Evolutionary conservation across 2,329 filamentous ascomycete species (phyloP), one percentile per base, ranked within the genome.

Genomic region (Cadophora sp.): DNA sequence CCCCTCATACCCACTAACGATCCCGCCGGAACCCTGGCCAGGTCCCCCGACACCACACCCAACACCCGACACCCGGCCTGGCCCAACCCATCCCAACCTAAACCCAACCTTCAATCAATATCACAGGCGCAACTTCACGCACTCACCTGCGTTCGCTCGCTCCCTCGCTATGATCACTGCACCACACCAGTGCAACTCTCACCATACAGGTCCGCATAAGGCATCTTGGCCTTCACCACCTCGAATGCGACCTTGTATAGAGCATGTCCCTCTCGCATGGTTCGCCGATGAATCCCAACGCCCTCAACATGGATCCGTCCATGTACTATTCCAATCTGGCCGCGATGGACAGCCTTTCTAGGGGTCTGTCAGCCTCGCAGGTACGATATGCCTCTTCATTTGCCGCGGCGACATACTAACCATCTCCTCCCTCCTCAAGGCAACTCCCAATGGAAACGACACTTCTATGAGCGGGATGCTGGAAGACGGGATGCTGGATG

Each of bases 401-500:
- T 50, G 51, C 53, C 51, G 36, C 66, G 55, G 27, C 24, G 36
- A 62, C 22, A 62, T 62, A 24, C 60, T 62, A n/a, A 62, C 45
- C 36, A 41, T 61, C 58, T 62, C 20, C 56, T 62, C 45, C 20
- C 56, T 62, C 45, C 59, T 50, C 20, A 53, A 73, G 70, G 65
- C 56, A 30, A 43, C 65, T 55, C 45, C 56, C 3, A 71, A 67
- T 68, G 69, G 65, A 18, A 66, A 72, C 53, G 75, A 77, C 66
- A 70, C 71, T 11, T 75, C 74, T 18, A 77, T 78, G 75, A 71
- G 71, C 5, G 75, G 73, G 60, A 83, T 85, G 79, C 75, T 85
- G 64, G 80, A 84, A 64, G 79, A 79, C 67, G 76, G 77, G 66
- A 78, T 82, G 74, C 76, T 83, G 61, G 70, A 74, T 50, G 68